Evolutionary conservation across 176 grass and related monocot genomes (phyloP), one percentile per base, ranked within the genome.

Genomic region (Olyra latifolia): DNA sequence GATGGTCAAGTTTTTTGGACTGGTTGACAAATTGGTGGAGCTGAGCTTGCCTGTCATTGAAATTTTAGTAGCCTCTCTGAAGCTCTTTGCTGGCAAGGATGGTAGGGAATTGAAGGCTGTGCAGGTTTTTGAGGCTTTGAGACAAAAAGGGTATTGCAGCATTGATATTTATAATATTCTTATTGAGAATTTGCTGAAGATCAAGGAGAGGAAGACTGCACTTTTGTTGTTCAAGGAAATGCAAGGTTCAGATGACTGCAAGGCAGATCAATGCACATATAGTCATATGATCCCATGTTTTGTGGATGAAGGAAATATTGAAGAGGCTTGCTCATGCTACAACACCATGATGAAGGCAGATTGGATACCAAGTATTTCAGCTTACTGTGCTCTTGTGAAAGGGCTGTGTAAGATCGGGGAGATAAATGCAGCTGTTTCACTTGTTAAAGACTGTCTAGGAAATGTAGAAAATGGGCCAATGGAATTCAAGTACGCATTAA

Each of bases 401-500:
- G 95, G 92, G 17, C 78, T 98, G 62, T 93, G 90, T 77, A 95
- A 88, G 85, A 95, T 88, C 71, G 81, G 88, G 11, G 88, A 98
- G 60, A 89, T 98, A 66, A 82, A 77, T 87, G 67, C 77, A 46
- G 95, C 86, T 60, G 86, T 93, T 79, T 79, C 85, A 63, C 88
- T 98, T 73, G 86, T 93, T 57, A 87, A 89, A 76, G 80, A 98
- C 81, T 98, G 88, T 80, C 82, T 98, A 59, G 88, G 92, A 76
- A 95, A 84, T 93, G 74, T 98, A 47, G 89, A 91, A 65, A 95
- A 82, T 48, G 95, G 92, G 8, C 95, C 95, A n/a, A 81, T 87
- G 84, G 95, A 98, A 69, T 98, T 98, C 70, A 98, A 98, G 75
- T 94, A 98, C 71, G 71, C 92, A 50, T 85, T 98, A 88, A 89